Conservation (phyloP, 1,284 basidiomycete genomes). For the Ustilago tritici region DNA sequence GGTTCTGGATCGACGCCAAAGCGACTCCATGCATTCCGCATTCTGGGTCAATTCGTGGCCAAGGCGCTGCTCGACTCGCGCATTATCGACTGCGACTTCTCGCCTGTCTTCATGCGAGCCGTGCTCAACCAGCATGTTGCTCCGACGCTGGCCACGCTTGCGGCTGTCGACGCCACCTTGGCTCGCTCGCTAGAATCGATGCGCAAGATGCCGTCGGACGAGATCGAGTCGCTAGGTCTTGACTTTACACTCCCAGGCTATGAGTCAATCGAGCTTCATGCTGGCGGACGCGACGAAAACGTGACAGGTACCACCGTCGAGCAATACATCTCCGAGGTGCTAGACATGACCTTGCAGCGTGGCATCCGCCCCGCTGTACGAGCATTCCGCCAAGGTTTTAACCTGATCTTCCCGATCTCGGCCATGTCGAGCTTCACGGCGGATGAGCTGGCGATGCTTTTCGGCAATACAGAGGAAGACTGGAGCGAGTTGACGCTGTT, state of each 20-base stretch:
- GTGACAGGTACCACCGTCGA: conserved; percentile 88
- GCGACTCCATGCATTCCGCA: conserved; percentile 81
- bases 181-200: conserved; percentile 87
- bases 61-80: conserved; percentile 96
- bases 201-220: conserved; percentile 74
- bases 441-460: conserved; percentile 91
- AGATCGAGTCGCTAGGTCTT: conserved; percentile 84
- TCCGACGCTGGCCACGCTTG: conserved; percentile 77
- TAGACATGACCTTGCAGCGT: conserved; percentile 67
- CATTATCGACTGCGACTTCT: conserved; percentile 95
- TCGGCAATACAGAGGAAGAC: conserved; percentile 89
- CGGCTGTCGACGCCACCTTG: conserved; percentile 84
- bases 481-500: conserved; percentile 77
- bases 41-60: conserved; percentile 96
- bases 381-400: conserved; percentile 71
- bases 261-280: conserved; percentile 84
- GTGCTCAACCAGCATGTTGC: conserved; percentile 87
- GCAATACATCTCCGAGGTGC: conserved; percentile 81
- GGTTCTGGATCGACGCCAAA: conserved; percentile 18
- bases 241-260: conserved; percentile 98
- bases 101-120: conserved; percentile 89
- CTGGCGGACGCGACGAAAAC: conserved; percentile 80
- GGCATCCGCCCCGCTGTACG: conserved; percentile 64
- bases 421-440: conserved; percentile 92
- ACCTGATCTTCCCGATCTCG: conserved; percentile 87